Evolutionary conservation across 192 early-diverging fungal species (phyloP).

Genomic region (Diversispora eburnea): DNA sequence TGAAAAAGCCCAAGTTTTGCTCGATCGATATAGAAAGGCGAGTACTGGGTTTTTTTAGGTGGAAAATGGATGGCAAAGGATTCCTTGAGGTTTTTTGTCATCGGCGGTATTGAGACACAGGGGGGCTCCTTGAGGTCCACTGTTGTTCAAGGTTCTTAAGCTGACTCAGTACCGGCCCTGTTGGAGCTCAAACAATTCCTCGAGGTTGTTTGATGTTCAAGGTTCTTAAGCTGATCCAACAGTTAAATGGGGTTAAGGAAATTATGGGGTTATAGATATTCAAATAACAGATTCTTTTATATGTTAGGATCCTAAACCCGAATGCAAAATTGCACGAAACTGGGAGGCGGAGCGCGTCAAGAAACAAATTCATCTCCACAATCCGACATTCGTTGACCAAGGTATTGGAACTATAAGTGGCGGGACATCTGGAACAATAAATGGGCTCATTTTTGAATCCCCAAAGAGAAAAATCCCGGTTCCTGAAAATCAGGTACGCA

Average conservation of each 20-base stretch:
- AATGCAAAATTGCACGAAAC: slow-evolving; percentile 6
- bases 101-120: slow-evolving; percentile 19
- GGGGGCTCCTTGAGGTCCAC: slow-evolving; percentile 12
- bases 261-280: slow-evolving; percentile 11
- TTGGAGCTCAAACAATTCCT: slow-evolving; percentile 11
- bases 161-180: slow-evolving; percentile 23
- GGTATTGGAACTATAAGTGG: neutral
- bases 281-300: neutral
- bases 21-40: slow-evolving; percentile 28
- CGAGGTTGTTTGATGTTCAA: slow-evolving; percentile 22
- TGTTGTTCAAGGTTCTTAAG: slow-evolving; percentile 11
- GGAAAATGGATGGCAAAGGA: slow-evolving; percentile 18
- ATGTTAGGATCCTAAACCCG: slow-evolving; percentile 13
- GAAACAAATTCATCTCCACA: neutral
- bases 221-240: slow-evolving; percentile 23
- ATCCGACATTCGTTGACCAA: slow-evolving; percentile 4
- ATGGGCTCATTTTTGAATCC: slow-evolving; percentile 1
- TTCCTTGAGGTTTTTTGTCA: slow-evolving; percentile 21
- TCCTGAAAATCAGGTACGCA: slow-evolving; percentile 15
- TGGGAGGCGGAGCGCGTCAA: neutral
- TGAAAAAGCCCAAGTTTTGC: slow-evolving; percentile 20
- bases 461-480: neutral
- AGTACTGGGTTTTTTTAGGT: slow-evolving; percentile 24
- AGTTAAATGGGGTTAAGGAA: neutral
- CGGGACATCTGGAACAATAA: neutral